Percentiles rank a stretch among this genome's conserved stretches.
Evolutionary conservation across 2,329 filamentous ascomycete genomes (phyloP).

Genomic region (Amesomyces nigricolor): DNA sequence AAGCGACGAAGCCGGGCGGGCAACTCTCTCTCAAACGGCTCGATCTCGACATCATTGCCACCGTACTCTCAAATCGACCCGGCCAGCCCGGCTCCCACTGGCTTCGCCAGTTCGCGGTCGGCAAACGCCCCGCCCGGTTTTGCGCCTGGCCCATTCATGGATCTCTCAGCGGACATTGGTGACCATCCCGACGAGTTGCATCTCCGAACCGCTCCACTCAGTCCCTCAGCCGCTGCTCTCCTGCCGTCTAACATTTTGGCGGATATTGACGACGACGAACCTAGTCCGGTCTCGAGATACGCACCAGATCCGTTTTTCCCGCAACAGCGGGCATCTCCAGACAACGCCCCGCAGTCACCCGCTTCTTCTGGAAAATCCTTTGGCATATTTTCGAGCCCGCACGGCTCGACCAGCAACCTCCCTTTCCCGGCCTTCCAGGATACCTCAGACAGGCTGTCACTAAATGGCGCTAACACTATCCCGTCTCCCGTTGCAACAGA

Average conservation of each 20-base stretch:
- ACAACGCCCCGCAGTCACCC: slow-evolving; percentile 54
- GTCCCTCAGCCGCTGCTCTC: slow-evolving; percentile 68
- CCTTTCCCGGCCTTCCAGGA: slow-evolving; percentile 49
- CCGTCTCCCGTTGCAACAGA: slow-evolving; percentile 37
- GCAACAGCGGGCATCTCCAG: slow-evolving; percentile 30
- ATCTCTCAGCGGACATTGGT: slow-evolving; percentile 39
- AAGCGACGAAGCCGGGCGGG: slow-evolving; percentile 46
- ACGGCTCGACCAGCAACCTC: slow-evolving; percentile 53
- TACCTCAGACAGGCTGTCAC: slow-evolving; percentile 40
- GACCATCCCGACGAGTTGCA: slow-evolving; percentile 55
- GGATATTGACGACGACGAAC: slow-evolving; percentile 58
- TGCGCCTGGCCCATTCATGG: slow-evolving; percentile 48
- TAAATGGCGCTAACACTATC: slow-evolving; percentile 32
- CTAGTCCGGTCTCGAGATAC: slow-evolving; percentile 35
- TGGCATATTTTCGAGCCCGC: slow-evolving; percentile 56
- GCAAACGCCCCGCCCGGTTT: slow-evolving; percentile 44
- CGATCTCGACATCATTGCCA: slow-evolving; percentile 34
- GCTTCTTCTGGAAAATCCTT: slow-evolving; percentile 52
- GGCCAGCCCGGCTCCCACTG: slow-evolving; percentile 35
- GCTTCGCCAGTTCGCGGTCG: slow-evolving; percentile 41
- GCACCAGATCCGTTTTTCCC: slow-evolving; percentile 35
- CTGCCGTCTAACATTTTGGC: slow-evolving; percentile 64
- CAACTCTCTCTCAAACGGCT: slow-evolving; percentile 41
- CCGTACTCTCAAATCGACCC: slow-evolving; percentile 38
- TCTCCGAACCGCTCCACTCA: slow-evolving; percentile 60